These are phyloP conservation scores for Colletotrichum echinochloae DNA, from an alignment of 2,329 filamentous ascomycete genomes.

Conservation along the genomic window DNA sequence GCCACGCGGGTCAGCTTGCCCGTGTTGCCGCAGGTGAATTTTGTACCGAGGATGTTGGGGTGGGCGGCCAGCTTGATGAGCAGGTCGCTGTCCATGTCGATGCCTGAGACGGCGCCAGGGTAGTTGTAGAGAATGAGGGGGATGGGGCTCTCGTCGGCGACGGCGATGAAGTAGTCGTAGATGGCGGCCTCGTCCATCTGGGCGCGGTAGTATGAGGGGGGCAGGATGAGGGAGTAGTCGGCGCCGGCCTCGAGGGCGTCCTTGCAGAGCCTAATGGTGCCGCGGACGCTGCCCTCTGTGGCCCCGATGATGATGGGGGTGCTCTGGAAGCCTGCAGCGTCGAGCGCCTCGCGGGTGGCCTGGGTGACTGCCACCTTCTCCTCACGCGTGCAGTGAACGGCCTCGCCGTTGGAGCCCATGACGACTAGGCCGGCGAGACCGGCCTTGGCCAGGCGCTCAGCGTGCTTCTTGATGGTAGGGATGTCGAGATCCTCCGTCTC, in stretches of 20 bases:
- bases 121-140: constrained; percentile 93
- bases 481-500: constrained; percentile 88
- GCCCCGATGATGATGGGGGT: constrained; percentile 87
- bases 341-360: constrained; percentile 84
- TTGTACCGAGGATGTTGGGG: constrained; percentile 87
- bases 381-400: constrained; percentile 82
- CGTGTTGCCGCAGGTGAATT: constrained; percentile 93
- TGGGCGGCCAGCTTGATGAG: constrained; percentile 84
- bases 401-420: constrained; percentile 93
- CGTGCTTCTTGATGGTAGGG: constrained; percentile 82
- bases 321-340: constrained; percentile 80
- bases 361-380: constrained; percentile 82
- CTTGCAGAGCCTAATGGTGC: constrained; percentile 80
- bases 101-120: constrained; percentile 85
- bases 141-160: constrained; percentile 80
- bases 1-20: constrained; percentile 90
- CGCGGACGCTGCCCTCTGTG: constrained; percentile 83
- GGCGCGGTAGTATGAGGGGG: constrained; percentile 85
- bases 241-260: constrained; percentile 76
- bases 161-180: constrained; percentile 77
- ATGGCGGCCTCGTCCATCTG: constrained; percentile 81
- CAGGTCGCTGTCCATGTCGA: constrained; percentile 91
- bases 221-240: constrained; percentile 83
- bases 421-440: constrained; percentile 86
- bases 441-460: constrained; percentile 79